phyloP scores from a whole-genome alignment of 495 filamentous ascomycete genomes.

The Penicillium crystallinum region DNA sequence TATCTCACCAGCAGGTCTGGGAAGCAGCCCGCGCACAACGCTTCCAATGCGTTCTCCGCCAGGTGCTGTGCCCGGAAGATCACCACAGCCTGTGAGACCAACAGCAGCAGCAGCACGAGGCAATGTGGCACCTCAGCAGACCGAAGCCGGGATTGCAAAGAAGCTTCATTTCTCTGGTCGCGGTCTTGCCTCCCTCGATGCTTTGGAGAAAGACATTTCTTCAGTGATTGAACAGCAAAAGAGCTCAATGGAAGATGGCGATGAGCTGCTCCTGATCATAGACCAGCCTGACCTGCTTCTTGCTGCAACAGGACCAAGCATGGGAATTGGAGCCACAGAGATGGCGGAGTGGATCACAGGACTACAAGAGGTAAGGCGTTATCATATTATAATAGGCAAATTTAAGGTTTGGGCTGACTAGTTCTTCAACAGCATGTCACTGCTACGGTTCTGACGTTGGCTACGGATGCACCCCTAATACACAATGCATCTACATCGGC shows the following conservation, averaged over 20 bases:
- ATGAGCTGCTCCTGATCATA: slow-evolving; percentile 41
- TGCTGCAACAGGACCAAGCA: slow-evolving; percentile 36
- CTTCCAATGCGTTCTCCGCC: slow-evolving; percentile 32
- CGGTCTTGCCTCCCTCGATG: slow-evolving; percentile 30
- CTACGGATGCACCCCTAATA: slow-evolving; percentile 66
- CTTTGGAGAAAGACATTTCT: slow-evolving; percentile 37
- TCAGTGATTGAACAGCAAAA: slow-evolving; percentile 30
- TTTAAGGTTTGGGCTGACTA: slow-evolving; percentile 9
- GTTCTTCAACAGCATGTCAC: slow-evolving; percentile 35
- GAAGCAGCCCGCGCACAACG: slow-evolving; percentile 22
- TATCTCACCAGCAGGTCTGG: slow-evolving; percentile 9
- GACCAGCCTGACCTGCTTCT: slow-evolving; percentile 50
- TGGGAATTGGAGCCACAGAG: slow-evolving; percentile 41
- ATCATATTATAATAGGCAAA: not conserved
- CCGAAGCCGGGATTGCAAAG: slow-evolving; percentile 27
- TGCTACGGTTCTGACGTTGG: slow-evolving; percentile 59
- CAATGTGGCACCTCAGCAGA: slow-evolving; percentile 2
- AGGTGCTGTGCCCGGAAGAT: slow-evolving; percentile 25
- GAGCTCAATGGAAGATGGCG: slow-evolving; percentile 14
- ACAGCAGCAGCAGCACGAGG: not conserved
- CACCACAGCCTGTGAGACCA: slow-evolving; percentile 11
- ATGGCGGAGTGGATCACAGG: slow-evolving; percentile 43
- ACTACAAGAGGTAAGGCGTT: slow-evolving; percentile 38
- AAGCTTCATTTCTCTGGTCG: slow-evolving; percentile 34
- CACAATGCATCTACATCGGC: slow-evolving; percentile 34